Base-by-base conservation (phyloP, 768 basidiomycete genomes). In the Lentinula guzmanii region DNA sequence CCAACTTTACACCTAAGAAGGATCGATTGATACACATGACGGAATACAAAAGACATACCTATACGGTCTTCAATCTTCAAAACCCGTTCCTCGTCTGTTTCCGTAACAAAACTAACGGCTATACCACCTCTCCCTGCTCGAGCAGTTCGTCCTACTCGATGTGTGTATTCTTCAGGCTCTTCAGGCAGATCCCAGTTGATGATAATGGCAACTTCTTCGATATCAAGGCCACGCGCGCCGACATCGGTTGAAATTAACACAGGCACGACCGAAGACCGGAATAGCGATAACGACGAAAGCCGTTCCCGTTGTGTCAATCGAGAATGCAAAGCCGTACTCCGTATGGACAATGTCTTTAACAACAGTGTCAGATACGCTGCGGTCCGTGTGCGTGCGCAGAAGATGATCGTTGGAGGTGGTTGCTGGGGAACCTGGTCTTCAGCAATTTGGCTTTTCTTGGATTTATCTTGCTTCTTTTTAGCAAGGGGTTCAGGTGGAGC, bases 181-280 rank as follows among this genome's bases (percentile, higher is more conserved):
- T 82, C 79, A 13, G 97, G 97, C 64, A 98, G 77, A 72, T 99
- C 96, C 95, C 95, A 99, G 65, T 99, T 98, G 61, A 99, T 80
- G 18, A 99, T 93, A 78, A 98, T 86, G 10, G 91, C 94, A 10
- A 99, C 95, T 66, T 95, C 93, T 63, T 93, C 93, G 60, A 98
- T 96, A 75, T 98, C 97, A 62, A 99, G 75, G 34, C 97, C 97
- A 68, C 97, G 87, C 18, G 91, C 90, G 15, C 93, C 97, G 35
- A 99, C 96, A 70, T 98, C 96, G 7, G 96, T 98, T 34, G 91
- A 93, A 51, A 99, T 83, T 52, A 99, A 79, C 48, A 99, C 91
- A 0, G 95, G 95, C 42, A 98, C 86, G 53, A 94, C 84, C 16
- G 82, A 86, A 0, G 91, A 86, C 58, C 93, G 85, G 77, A 98